Evolutionary conservation across 768 basidiomycete species (phyloP), one percentile per base, ranked within the genome.

Genomic region (Boletus speciosus): DNA sequence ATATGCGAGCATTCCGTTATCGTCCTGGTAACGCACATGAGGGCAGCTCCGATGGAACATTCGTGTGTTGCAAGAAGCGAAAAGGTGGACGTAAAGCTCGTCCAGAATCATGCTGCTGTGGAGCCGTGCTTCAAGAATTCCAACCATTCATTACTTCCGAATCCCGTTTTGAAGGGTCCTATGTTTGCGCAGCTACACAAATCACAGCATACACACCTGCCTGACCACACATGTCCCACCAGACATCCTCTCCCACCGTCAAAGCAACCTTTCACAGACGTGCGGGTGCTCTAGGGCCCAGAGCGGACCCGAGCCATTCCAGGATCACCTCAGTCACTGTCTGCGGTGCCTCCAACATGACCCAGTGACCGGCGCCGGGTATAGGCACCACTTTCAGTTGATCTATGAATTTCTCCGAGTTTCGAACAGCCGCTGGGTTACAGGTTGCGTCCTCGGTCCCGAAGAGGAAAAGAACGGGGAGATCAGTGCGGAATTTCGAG

Each of bases 281-380:
- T 16, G 52, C n/a, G 34, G 29, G 1, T 14, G 10, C 16, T 12
- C 36, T 25, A 41, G 58, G 9, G 9, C 27, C n/a, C 5, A 60
- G 11, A 46, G 19, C 14, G 6, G 55, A 47, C 15, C 69, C 66
- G 14, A 83, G 64, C 82, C 81, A 84, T 38, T 67, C 66, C 6
- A 74, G 51, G n/a, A 84, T 71, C 43, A 61, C 74, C 7, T 77
- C 63, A 1, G 80, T 81, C 32, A 89, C 74, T 25, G 74, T 74
- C 41, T 85, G 79, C 35, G 77, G 76, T 23, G 80, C 80, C 61
- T 89, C 81, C 1, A 84, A 53, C 82, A 87, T 77, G 1, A 90
- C 44, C 86, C 88, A 90, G 63, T 89, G 88, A 2, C 85, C 85
- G 25, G 66, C 71, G 10, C 75, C 81, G 46, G 84, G 77, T 10